A percentile compares a stretch with the other conserved stretches of the same genome.
These are phyloP conservation scores for Vachellia collinsii DNA, from an alignment of 306 rosid species.

Conservation along the genomic window DNA sequence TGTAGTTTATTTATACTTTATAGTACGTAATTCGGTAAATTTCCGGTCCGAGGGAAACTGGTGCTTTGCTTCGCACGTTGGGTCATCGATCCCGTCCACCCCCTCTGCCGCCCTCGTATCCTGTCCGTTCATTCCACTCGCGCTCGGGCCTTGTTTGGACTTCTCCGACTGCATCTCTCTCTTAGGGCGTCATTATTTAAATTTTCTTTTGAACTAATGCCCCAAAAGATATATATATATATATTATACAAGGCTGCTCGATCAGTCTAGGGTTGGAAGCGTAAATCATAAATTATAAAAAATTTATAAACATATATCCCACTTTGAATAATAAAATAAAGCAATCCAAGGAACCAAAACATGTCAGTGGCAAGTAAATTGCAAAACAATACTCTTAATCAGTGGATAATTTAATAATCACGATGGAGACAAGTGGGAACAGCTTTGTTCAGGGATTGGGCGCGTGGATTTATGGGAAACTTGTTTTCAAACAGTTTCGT, in stretches of 20 bases:
- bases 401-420: not conserved
- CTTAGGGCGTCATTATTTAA: not conserved
- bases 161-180: no score
- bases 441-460: constrained; percentile 1
- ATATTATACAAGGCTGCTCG: not conserved
- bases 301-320: not conserved
- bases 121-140: not conserved
- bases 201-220: not conserved
- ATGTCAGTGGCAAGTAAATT: not conserved
- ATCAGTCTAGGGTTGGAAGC: not conserved
- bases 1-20: not conserved
- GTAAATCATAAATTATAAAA: not conserved
- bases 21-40: constrained; percentile 7
- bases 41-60: not conserved
- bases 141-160: not conserved
- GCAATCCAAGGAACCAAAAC: not conserved
- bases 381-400: not conserved
- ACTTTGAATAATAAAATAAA: not conserved
- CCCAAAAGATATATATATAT: not conserved
- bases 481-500: not conserved
- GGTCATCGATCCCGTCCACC: not conserved
- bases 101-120: not conserved
- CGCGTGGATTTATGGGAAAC: not conserved
- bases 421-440: constrained; percentile 23
- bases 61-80: constrained; percentile 18